Evolutionary conservation across 805 yeast species (phyloP), one percentile per base, ranked within the genome.

Genomic region (Myxozyma kluyveri): DNA sequence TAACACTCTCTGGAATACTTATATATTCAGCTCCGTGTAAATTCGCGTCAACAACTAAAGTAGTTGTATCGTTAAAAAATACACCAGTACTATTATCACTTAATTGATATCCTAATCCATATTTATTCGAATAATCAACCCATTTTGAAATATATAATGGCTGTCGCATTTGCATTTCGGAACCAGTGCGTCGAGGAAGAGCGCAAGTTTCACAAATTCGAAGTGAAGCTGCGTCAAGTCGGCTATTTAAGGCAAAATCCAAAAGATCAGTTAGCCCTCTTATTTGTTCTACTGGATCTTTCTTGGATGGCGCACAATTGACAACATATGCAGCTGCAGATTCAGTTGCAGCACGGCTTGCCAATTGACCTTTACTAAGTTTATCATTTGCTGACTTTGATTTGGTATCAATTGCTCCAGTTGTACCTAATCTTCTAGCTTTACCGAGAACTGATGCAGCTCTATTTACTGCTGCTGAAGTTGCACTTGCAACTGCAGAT

Each of bases 121-220:
- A 95, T 68, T 86, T 88, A 71, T 90, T 89, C 24, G 96, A 86
- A 67, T 91, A 93, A 67, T 93, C 99, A 26, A 95, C 98, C 99
- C 99, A 93, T 67, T 91, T 90, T 55, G 95, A 86, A 39, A 91
- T 82, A 54, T 87, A 79, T 5, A 18, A 48, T n/a, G 12, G 33
- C 33, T 29, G 33, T 14, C 33, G 14, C 9, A 14, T n/a, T n/a
- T n/a, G n/a, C n/a, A n/a, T n/a, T n/a, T n/a, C n/a, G n/a, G n/a
- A n/a, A n/a, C n/a, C n/a, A n/a, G n/a, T n/a, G n/a, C n/a, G n/a
- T n/a, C n/a, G n/a, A n/a, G n/a, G n/a, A n/a, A n/a, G n/a, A n/a
- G n/a, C n/a, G n/a, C n/a, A n/a, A n/a, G n/a, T n/a, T n/a, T n/a
- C n/a, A n/a, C n/a, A n/a, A n/a, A n/a, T n/a, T n/a, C n/a, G n/a